Base-by-base conservation (phyloP, 257 asterid genomes). In the Datura wrightii region DNA sequence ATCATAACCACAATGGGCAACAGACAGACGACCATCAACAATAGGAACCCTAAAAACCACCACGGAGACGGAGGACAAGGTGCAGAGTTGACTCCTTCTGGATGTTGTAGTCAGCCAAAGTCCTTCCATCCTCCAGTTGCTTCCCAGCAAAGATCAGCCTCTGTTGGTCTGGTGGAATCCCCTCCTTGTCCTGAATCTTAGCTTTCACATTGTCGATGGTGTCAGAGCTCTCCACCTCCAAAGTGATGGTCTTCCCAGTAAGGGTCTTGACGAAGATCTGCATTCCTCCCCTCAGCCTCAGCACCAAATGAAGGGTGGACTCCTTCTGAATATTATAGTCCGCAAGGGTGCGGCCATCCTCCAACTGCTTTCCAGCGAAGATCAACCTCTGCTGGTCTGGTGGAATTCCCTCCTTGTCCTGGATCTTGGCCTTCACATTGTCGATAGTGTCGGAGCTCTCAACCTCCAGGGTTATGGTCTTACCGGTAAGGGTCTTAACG, bases 61-160 rank as follows among this genome's bases (percentile, higher is more conserved):
- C 98, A 87, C 98, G 95, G 83, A 94, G 97, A 87, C 96, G 97
- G 63, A 94, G 97, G 85, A 94, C 97, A 82, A 94, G 94, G 89
- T 94, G 97, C 36, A 93, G 95, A 53, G 97, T 93, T 2, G 97
- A 93, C 89, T 93, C 94, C 86, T 91, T 92, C 89, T 92, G 95
- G 86, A 91, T 92, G 76, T 91, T 91, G 59, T 89, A 91, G 66
- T 91, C 94, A 0, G 94, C 94, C 7, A 91, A 81, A 10, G 92
- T 90, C 69, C 94, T 63, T 5, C 94, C 94, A 87, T 91, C 93
- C 53, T 90, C 93, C 42, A 91, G 79, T 81, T 91, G 93, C 79
- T 91, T 91, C 0, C 93, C 94, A 10, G 94, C 94, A 7, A 91
- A 91, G 62, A 90, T 91, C 85, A 91, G 5, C 86, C 94, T 90